phyloP scores from a whole-genome alignment of 2,329 filamentous ascomycete genomes.

The Penicillium sp. region DNA sequence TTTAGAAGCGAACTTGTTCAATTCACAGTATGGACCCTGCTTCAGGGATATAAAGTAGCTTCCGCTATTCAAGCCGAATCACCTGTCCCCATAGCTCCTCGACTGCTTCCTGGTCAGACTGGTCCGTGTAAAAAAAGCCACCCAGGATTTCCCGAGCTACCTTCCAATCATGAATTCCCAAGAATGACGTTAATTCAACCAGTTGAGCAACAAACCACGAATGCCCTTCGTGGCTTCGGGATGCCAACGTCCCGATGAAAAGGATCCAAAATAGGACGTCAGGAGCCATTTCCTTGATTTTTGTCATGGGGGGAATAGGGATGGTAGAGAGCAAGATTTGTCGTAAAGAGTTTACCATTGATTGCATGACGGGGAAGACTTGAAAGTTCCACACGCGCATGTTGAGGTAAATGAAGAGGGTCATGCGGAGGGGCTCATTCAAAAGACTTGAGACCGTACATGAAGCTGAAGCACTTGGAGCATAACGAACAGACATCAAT shows the following conservation, averaged over 20 bases:
- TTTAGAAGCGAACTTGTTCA: background rate
- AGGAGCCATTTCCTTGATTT: background rate
- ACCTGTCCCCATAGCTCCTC: background rate
- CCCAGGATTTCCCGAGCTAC: background rate
- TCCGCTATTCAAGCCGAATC: background rate
- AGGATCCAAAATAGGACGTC: background rate
- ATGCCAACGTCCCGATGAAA: background rate
- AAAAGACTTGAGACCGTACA: background rate
- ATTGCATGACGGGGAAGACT: background rate
- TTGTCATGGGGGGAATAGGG: background rate
- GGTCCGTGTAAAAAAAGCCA: background rate
- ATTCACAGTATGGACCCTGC: background rate
- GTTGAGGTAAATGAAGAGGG: background rate
- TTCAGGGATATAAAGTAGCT: background rate
- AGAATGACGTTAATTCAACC: background rate
- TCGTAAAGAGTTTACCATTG: background rate
- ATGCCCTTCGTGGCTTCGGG: background rate
- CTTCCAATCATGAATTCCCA: background rate
- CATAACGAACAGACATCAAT: background rate
- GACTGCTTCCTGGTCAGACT: background rate
- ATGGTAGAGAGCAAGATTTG: background rate
- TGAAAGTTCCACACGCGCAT: background rate
- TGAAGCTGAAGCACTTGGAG: background rate
- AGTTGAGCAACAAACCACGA: background rate
- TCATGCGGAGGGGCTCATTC: background rate